Evolutionary conservation across 305 asterid genomes (phyloP).

Genomic region (Fraxinus paxiana): DNA sequence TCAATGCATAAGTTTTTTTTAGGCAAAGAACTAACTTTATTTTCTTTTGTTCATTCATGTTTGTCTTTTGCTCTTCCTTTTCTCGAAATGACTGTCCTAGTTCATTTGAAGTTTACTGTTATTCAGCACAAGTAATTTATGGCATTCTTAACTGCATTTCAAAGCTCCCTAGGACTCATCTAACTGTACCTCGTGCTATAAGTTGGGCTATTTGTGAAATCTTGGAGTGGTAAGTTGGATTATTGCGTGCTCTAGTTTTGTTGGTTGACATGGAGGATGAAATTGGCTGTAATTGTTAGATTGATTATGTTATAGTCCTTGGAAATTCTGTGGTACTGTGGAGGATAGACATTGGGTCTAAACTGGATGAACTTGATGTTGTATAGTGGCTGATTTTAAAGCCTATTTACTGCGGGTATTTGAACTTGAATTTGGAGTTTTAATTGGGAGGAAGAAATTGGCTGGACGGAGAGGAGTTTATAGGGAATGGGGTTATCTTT

Average conservation of each 20-base stretch:
- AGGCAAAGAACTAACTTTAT: neutral
- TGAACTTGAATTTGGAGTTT: neutral
- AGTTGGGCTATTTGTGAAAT: neutral
- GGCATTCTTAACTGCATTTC: neutral
- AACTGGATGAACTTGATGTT: neutral
- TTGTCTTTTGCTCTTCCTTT: neutral
- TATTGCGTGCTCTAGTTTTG: neutral
- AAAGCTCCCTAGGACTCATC: neutral
- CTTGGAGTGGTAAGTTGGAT: neutral
- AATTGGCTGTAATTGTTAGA: neutral
- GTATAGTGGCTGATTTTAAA: neutral
- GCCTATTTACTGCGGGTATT: neutral
- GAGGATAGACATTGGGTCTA: neutral
- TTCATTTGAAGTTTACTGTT: neutral
- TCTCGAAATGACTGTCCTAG: neutral
- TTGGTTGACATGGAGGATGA: neutral
- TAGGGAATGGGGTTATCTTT: neutral
- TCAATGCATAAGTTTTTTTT: neutral
- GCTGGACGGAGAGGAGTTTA: neutral
- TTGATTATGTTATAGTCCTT: neutral
- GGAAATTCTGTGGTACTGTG: neutral
- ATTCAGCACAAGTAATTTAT: neutral
- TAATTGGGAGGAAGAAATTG: neutral
- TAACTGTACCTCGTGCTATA: neutral
- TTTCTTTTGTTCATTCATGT: neutral